A percentile compares a stretch with the other conserved stretches of the same genome.
These are phyloP conservation scores for Trifolium pratense DNA, from an alignment of 306 rosid species.

Conservation along the genomic window DNA sequence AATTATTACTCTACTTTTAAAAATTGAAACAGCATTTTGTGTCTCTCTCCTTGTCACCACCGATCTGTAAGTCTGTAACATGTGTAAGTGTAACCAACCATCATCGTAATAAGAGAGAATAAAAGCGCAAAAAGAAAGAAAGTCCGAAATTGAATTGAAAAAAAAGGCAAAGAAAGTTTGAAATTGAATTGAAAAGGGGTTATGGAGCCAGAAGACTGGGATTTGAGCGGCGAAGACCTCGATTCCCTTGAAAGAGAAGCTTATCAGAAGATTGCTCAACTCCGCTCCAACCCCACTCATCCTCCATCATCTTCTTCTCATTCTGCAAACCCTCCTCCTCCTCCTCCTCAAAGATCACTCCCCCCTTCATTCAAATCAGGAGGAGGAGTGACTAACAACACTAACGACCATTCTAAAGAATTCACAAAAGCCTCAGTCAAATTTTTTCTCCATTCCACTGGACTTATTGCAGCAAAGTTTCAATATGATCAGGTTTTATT, in stretches of 20 bases:
- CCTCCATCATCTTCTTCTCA: constrained; percentile 3
- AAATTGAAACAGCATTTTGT: background rate
- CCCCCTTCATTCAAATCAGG: constrained; percentile 50
- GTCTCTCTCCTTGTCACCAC: background rate
- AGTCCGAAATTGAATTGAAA: background rate
- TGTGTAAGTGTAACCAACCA: background rate
- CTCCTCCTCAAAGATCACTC: too few species aligned
- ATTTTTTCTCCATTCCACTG: constrained; percentile 76
- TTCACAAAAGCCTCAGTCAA: constrained; percentile 65
- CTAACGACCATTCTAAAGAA: constrained; percentile 55
- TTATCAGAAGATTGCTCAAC: constrained; percentile 71
- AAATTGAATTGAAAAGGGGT: background rate
- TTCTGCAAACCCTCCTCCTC: constrained; percentile 36
- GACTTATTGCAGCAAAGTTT: constrained; percentile 79
- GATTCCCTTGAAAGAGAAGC: constrained; percentile 91
- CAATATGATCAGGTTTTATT: constrained; percentile 69
- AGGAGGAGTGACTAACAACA: constrained; percentile 42
- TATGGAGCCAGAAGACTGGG: constrained; percentile 75
- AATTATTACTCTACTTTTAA: too few species aligned
- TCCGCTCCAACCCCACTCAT: constrained; percentile 45
- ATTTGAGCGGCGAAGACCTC: constrained; percentile 73
- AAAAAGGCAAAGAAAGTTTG: background rate
- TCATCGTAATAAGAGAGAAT: too few species aligned
- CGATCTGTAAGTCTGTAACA: background rate
- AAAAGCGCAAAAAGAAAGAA: too few species aligned